Percentiles rank a stretch among this genome's conserved stretches.
Evolutionary conservation across 768 basidiomycete genomes (phyloP).

Genomic region (Psilocybe cubensis): DNA sequence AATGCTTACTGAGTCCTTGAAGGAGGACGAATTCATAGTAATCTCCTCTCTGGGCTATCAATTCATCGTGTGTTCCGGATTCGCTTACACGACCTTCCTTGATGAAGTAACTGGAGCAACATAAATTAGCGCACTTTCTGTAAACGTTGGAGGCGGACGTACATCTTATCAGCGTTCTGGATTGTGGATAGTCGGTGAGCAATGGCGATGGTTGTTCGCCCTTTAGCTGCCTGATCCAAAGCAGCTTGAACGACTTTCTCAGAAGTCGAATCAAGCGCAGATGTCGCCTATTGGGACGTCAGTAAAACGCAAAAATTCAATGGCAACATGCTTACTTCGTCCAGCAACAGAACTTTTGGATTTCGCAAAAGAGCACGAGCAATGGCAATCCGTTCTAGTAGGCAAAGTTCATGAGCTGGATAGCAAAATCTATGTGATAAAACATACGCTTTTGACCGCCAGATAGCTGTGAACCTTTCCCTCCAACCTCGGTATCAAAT

Average conservation of each 20-base stretch:
- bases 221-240: slow-evolving; percentile 87
- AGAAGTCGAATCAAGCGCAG: slow-evolving; percentile 85
- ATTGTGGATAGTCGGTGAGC: slow-evolving; percentile 92
- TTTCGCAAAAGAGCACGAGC: slow-evolving; percentile 87
- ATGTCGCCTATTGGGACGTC: slow-evolving; percentile 57
- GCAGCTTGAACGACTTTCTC: slow-evolving; percentile 95
- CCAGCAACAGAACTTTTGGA: slow-evolving; percentile 83
- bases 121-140: too few species aligned
- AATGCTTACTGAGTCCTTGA: neutral
- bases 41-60: slow-evolving; percentile 55
- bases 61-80: slow-evolving; percentile 84
- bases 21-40: neutral
- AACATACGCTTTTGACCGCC: slow-evolving; percentile 82
- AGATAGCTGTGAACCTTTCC: slow-evolving; percentile 85
- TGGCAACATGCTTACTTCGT: slow-evolving; percentile 48
- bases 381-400: slow-evolving; percentile 68
- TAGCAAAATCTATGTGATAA: too few species aligned
- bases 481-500: slow-evolving; percentile 89
- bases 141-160: slow-evolving; percentile 27
- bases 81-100: slow-evolving; percentile 86
- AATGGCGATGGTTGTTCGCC: slow-evolving; percentile 91
- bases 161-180: slow-evolving; percentile 89
- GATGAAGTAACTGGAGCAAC: slow-evolving; percentile 70
- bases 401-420: neutral
- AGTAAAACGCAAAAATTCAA: slow-evolving; percentile 9